phyloP scores from a whole-genome alignment of 2,329 filamentous ascomycete genomes.

The Graphilbum sp. region DNA sequence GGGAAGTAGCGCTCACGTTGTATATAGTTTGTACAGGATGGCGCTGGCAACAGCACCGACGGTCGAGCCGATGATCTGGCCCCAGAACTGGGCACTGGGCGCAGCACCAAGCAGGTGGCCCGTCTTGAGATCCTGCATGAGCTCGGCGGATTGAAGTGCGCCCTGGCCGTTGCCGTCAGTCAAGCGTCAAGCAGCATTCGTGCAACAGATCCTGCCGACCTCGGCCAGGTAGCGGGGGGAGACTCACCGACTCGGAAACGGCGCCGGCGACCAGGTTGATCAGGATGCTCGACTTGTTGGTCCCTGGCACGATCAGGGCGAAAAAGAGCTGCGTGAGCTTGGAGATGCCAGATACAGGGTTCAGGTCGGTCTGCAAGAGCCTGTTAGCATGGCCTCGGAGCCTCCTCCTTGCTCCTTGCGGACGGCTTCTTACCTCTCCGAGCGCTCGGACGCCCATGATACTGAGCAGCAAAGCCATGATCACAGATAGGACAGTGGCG shows the following conservation, averaged over 20 bases:
- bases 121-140: slow-evolving; percentile 95
- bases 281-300: slow-evolving; percentile 70
- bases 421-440: slow-evolving; percentile 40
- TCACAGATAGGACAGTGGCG: slow-evolving; percentile 59
- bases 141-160: slow-evolving; percentile 84
- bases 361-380: slow-evolving; percentile 54
- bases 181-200: slow-evolving; percentile 66
- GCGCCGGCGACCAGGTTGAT: slow-evolving; percentile 93
- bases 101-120: slow-evolving; percentile 84
- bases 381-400: too few species aligned
- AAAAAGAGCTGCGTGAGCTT: slow-evolving; percentile 95
- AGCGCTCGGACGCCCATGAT: slow-evolving; percentile 57
- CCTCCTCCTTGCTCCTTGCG: too few species aligned
- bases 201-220: too few species aligned
- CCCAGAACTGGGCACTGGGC: slow-evolving; percentile 91
- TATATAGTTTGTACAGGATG: slow-evolving; percentile 78
- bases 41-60: slow-evolving; percentile 77
- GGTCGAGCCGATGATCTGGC: slow-evolving; percentile 79
- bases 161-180: too few species aligned
- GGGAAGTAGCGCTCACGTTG: slow-evolving; percentile 26
- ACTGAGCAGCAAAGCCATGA: slow-evolving; percentile 65
- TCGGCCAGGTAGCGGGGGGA: background rate
- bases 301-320: slow-evolving; percentile 69
- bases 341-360: slow-evolving; percentile 90
- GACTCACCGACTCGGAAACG: slow-evolving; percentile 27